Base-by-base conservation (phyloP, 148 eudicot species). In the Fallopia convolvulus region DNA sequence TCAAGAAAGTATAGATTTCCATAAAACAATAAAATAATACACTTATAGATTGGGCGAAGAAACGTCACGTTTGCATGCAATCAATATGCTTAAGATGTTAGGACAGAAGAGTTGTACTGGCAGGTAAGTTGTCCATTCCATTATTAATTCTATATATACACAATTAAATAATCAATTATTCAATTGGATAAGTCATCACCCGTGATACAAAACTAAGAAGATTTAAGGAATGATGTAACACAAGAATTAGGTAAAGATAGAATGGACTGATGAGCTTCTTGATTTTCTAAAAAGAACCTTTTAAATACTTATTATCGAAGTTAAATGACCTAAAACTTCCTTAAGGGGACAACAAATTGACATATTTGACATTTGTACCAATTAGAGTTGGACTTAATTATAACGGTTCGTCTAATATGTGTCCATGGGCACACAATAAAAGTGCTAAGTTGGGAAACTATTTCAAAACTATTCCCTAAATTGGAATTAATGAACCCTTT, bases 61-160 rank as follows among this genome's bases (percentile, higher is more conserved):
- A 55, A 8, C 23, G 60, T 55, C 21, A 55, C 60, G 23, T 55
- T 55, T 55, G 60, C 23, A 55, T 20, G 60, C n/a, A 55, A 55
- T 47, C 12, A 47, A 47, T 47, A 47, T 47, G 50, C 3, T 47
- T 47, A 47, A 47, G 12, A 47, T 58, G 32, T 21, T 7, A 58
- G 26, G 65, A 20, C 65, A 20, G 4, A 20, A 20, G 65, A 58
- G 65, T 6, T 55, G 60, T 58, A 58, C 12, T 8, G 65, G 30
- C 30, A 63, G 70, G 39, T 63, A 63, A 26, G 70, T 30, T 63
- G 70, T 63, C 70, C 70, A 63, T 30, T 63, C 39, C 70, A 63
- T 55, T 18, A 63, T 55, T 18, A 55, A 55, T 18, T 21, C 60
- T 17, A 53, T 61, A 61, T 26, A 26, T 26, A 26, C 0, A 26